Evolutionary conservation across 1,139 yeast genomes (phyloP).

Genomic region (Lizanozyma gosingica): DNA sequence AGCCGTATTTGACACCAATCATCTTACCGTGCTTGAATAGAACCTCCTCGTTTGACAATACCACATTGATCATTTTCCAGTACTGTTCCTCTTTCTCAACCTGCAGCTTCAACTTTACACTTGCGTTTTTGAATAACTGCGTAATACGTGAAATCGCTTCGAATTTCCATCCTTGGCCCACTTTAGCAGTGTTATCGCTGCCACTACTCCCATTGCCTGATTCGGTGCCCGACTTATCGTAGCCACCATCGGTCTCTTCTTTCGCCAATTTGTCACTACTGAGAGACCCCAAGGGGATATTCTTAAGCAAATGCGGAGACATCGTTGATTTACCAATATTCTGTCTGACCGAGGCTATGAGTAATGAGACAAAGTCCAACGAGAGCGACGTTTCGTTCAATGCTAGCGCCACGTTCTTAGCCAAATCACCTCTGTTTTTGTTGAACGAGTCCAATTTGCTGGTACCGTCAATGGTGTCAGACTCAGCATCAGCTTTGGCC

Average conservation of each 20-base stretch:
- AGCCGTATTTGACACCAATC: slow-evolving; percentile 82
- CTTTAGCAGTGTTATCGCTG: slow-evolving; percentile 24
- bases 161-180: slow-evolving; percentile 84
- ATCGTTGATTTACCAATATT: slow-evolving; percentile 80
- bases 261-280: slow-evolving; percentile 42
- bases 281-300: slow-evolving; percentile 72
- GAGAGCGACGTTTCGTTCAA: slow-evolving; percentile 84
- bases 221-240: slow-evolving; percentile 9
- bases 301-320: slow-evolving; percentile 77
- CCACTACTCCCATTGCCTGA: slow-evolving; percentile 11
- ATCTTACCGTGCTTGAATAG: slow-evolving; percentile 49
- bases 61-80: slow-evolving; percentile 56
- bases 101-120: slow-evolving; percentile 43
- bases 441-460: not conserved
- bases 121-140: slow-evolving; percentile 41
- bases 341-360: slow-evolving; percentile 76
- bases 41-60: slow-evolving; percentile 55
- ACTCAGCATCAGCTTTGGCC: too few species aligned
- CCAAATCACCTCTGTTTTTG: not conserved
- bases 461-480: not conserved
- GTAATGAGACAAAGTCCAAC: slow-evolving; percentile 75
- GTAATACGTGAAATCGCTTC: slow-evolving; percentile 57
- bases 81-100: slow-evolving; percentile 57
- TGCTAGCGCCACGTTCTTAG: slow-evolving; percentile 27
- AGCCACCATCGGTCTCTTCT: slow-evolving; percentile 15